These are phyloP conservation scores for Choanephora cucurbitarum DNA, from an alignment of 371 early-diverging fungal species.

Conservation along the genomic window DNA sequence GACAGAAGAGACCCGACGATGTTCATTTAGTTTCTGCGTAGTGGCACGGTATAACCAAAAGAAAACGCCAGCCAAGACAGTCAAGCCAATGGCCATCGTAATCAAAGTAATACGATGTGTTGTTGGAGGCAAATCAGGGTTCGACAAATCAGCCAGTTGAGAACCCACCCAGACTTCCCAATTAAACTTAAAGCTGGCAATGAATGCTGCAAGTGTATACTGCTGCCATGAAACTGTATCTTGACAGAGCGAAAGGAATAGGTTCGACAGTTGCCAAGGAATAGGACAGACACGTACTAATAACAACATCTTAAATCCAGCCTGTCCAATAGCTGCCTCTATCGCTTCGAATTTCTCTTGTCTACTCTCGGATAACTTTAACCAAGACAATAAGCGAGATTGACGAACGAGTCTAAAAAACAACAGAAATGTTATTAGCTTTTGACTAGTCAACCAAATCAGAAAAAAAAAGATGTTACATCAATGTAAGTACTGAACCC, in stretches of 20 bases:
- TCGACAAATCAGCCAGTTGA: constrained; percentile 37
- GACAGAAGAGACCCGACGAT: too few species aligned
- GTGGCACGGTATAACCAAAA: constrained; percentile 1
- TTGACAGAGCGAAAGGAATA: constrained; percentile 28
- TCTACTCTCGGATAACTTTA: constrained; percentile 22
- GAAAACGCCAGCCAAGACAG: not conserved
- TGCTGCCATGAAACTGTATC: constrained; percentile 11
- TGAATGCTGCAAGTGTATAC: constrained; percentile 24
- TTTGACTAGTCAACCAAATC: too few species aligned
- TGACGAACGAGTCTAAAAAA: constrained; percentile 33
- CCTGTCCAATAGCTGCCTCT: constrained; percentile 37
- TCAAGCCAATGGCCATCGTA: constrained; percentile 24
- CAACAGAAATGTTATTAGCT: too few species aligned
- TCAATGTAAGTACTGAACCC: constrained; percentile 15
- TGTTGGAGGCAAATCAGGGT: constrained; percentile 33
- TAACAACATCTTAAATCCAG: constrained; percentile 40
- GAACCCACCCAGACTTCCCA: constrained; percentile 49
- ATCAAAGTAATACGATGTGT: constrained; percentile 29
- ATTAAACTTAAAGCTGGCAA: constrained; percentile 31
- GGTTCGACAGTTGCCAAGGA: constrained; percentile 39
- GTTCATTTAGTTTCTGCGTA: constrained; percentile 3
- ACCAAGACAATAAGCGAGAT: constrained; percentile 22
- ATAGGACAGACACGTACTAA: constrained; percentile 41
- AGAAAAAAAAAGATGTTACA: constrained; percentile 2
- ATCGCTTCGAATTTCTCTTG: constrained; percentile 33